Evolutionary conservation across 2,329 filamentous ascomycete species (phyloP), one percentile per base, ranked within the genome.

Genomic region (Fusarium paranaense): DNA sequence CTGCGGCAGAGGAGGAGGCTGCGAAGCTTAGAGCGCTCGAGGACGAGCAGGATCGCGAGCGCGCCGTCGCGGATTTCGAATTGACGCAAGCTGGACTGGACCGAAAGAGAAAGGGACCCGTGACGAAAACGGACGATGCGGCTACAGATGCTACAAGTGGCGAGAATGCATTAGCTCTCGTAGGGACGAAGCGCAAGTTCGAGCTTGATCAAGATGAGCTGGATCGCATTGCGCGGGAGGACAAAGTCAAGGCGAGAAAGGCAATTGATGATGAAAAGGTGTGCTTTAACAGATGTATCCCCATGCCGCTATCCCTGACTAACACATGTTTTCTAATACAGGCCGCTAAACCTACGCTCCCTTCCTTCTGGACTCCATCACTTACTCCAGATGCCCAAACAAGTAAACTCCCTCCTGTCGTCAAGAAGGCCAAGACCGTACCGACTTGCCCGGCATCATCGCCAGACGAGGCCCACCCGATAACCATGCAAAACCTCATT

Each of bases 351-450:
- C 89, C 90, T 1, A 88, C 89, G 18, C 85, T 98, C 0, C 94
- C 95, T 0, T 97, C 95, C 0, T 98, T 98, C 84, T 98, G 96
- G 97, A 93, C 96, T 1, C 96, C 95, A 0, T 94, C 93, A 0
- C 89, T 96, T 66, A 97, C 94, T 0, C 95, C 95, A 14, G 82
- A 83, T 45, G 81, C 82, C 37, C 79, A 82, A 56, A 78, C 82
- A 62, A 80, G 86, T 58, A 85, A 87, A 62, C 85, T 91, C 62
- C 86, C 91, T 78, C 83, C 88, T 8, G 84, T 89, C 42, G 83
- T 83, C n/a, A 92, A 90, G 80, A 88, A 90, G 62, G 80, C 85
- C 60, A 97, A 97, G 79, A 84, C 89, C 30, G 86, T 87, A 6
- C 94, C 95, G 0, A 86, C 93, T 3, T 98, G 95, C 77, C 95